Percentiles rank a stretch among this genome's conserved stretches.
Conservation (phyloP, 225 moss, liverwort and hornwort species). For the Polytrichum commune region DNA sequence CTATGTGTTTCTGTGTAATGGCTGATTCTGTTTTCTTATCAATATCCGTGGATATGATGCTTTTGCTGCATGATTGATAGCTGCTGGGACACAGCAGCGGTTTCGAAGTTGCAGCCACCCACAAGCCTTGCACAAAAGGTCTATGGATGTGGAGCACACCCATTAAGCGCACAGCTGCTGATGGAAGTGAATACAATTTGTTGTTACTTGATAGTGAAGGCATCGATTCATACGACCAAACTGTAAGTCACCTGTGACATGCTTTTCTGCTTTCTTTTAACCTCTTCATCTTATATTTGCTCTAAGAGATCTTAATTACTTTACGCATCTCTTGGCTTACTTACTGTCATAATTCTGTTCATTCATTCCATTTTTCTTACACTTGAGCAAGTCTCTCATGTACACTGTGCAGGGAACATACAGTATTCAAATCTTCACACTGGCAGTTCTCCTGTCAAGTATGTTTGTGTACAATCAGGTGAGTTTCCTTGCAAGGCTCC, state of each 20-base stretch:
- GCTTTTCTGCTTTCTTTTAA: background rate
- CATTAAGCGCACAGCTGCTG: constrained; percentile 68
- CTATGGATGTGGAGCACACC: constrained; percentile 93
- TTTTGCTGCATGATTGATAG: constrained; percentile 20
- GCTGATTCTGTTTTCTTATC: too few relatives aligned
- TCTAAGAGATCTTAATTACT: too few relatives aligned
- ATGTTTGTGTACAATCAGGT: constrained; percentile 95
- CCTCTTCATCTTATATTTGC: background rate
- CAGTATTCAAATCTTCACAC: constrained; percentile 79
- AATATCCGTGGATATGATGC: background rate
- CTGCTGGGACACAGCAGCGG: constrained; percentile 82
- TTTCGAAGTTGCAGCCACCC: constrained; percentile 74
- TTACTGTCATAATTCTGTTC: too few relatives aligned
- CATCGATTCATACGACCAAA: constrained; percentile 92
- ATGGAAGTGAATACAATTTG: constrained; percentile 81
- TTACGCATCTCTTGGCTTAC: too few relatives aligned
- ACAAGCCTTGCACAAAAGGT: constrained; percentile 82
- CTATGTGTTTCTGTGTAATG: too few relatives aligned
- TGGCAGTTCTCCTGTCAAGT: constrained; percentile 79
- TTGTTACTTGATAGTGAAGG: constrained; percentile 84
- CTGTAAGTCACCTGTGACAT: constrained; percentile 31
- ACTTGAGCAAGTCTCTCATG: too few relatives aligned
- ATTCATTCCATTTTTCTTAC: too few relatives aligned
- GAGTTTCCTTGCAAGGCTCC: background rate
- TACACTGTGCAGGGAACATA: constrained; percentile 65